Percentiles rank a stretch among this genome's conserved stretches.
Conservation (phyloP, 2,329 filamentous ascomycete species). For the Diplocarpon rosae region DNA sequence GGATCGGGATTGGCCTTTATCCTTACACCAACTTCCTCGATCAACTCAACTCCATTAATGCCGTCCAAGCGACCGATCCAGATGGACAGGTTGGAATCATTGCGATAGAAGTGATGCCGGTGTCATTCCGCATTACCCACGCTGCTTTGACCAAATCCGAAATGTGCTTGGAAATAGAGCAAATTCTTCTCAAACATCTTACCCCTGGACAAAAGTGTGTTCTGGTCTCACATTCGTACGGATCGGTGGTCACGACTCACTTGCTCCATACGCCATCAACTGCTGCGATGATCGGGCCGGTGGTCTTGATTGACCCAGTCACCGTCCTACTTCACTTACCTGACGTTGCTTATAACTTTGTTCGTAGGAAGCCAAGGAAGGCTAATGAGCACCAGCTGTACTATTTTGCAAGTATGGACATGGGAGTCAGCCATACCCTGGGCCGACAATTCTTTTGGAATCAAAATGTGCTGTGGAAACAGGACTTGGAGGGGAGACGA, state of each 20-base stretch:
- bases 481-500: conserved; percentile 34
- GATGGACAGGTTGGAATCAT: conserved; percentile 46
- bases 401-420: conserved; percentile 49
- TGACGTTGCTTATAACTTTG: conserved; percentile 54
- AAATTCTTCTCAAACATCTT: conserved; percentile 40
- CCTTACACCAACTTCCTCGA: conserved; percentile 44
- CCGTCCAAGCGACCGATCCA: conserved; percentile 21
- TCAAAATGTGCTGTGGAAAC: conserved; percentile 49
- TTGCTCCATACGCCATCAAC: conserved; percentile 36
- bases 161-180: conserved; percentile 40
- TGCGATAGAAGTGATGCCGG: conserved; percentile 45
- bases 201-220: conserved; percentile 37
- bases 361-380: conserved; percentile 30
- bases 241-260: conserved; percentile 44
- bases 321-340: conserved; percentile 49
- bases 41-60: conserved; percentile 35
- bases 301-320: conserved; percentile 49
- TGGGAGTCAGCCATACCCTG: conserved; percentile 46
- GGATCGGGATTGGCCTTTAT: conserved; percentile 49
- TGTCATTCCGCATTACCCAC: conserved; percentile 45
- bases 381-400: conserved; percentile 49
- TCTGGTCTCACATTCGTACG: conserved; percentile 41
- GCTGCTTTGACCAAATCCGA: conserved; percentile 36
- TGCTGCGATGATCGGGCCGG: conserved; percentile 34
- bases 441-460: conserved; percentile 50